Evolutionary conservation across 1,139 yeast species (phyloP), one percentile per base, ranked within the genome.

Genomic region (Geotrichum phurueaensis): DNA sequence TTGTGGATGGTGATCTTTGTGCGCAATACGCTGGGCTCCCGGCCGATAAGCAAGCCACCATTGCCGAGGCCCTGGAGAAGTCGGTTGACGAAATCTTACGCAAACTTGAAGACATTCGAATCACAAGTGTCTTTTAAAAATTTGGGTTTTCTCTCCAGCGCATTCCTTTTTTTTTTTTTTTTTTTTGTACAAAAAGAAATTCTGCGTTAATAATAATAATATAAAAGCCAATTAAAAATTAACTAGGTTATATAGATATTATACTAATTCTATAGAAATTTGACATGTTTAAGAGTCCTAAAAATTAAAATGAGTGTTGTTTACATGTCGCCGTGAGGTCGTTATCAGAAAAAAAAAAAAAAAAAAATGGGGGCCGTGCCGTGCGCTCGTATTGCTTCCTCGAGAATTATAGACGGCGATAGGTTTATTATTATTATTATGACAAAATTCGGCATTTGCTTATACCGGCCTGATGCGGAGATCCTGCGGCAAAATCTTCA

Each of bases 401-500:
- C n/a, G n/a, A n/a, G 31, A 13, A 39, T 39, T 39, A 18, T 15
- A n/a, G 7, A 39, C 20, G 47, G 47, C 20, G 20, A 27, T 27
- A 5, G 9, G 7, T 39, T n/a, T n/a, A n/a, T n/a, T n/a, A n/a
- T n/a, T n/a, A n/a, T n/a, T 15, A n/a, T 18, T 39, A 73, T 5
- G 70, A 64, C 52, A 73, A 64, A 5, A 70, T 61, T 25, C 76
- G 67, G 73, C 95, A 86, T 71, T 87, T 84, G 20, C 89, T 82
- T 13, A 89, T 87, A n/a, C 88, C 91, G n/a, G 82, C 82, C 67
- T 84, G 87, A 65, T 83, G 85, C 0, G 95, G 94, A 15, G 85
- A 74, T 3, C 96, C 97, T 60, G 91, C 92, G 18, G 96, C 89
- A 73, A 90, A 92, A 72, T 92, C 97, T 68, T 88, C 89, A 27